Percentiles rank a stretch among this genome's conserved stretches.
Conservation (phyloP, 805 yeast species). For the Yamadazyma nakazawae region DNA sequence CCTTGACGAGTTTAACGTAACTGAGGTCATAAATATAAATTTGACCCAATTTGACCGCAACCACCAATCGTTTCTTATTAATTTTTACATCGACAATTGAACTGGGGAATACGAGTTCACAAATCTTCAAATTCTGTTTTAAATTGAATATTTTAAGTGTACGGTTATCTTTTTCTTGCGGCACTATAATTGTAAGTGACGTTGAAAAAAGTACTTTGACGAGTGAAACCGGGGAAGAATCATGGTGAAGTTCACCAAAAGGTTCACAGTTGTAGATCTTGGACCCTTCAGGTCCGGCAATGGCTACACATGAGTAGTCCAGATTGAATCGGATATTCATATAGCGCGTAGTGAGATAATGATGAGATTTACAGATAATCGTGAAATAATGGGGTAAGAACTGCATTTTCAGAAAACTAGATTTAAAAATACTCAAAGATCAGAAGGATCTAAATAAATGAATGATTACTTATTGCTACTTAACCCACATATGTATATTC, state of each 20-base stretch:
- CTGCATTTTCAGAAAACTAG: too few relatives aligned
- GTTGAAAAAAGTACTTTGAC: conserved; percentile 41
- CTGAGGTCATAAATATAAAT: conserved; percentile 86
- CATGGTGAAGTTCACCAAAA: conserved; percentile 39
- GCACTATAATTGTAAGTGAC: conserved; percentile 39
- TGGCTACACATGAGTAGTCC: conserved; percentile 38
- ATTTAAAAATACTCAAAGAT: too few relatives aligned
- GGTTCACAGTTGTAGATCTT: conserved; percentile 45
- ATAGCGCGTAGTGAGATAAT: not conserved
- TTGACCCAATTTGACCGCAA: conserved; percentile 70
- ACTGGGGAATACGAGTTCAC: conserved; percentile 86
- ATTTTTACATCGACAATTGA: conserved; percentile 67
- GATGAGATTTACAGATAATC: not conserved
- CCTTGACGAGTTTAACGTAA: conserved; percentile 71
- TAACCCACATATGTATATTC: not conserved
- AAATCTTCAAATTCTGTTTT: conserved; percentile 52
- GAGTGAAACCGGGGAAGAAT: conserved; percentile 26
- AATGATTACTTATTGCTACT: not conserved
- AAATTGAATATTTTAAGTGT: conserved; percentile 36
- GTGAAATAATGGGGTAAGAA: too few relatives aligned
- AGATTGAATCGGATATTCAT: conserved; percentile 35
- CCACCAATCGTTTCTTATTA: conserved; percentile 79
- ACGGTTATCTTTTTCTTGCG: conserved; percentile 26
- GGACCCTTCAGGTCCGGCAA: conserved; percentile 31
- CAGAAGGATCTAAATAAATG: not conserved